These are phyloP conservation scores for Jaenimonas drosophilae DNA, from an alignment of 208 protist species.

Conservation along the genomic window DNA sequence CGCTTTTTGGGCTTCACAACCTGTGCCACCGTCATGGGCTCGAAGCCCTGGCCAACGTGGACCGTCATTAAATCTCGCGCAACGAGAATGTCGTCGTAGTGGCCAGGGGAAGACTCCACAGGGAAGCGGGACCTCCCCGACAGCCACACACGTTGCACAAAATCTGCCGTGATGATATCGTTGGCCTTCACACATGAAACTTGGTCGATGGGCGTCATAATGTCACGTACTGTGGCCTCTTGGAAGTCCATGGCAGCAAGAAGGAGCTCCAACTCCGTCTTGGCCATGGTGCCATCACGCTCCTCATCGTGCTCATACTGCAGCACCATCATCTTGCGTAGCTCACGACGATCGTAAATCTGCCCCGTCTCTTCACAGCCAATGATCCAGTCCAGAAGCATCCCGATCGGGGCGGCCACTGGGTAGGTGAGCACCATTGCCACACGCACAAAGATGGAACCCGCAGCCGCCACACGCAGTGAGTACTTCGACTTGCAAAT, in stretches of 20 bases:
- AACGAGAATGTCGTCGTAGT: constrained; percentile 55
- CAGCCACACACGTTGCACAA: constrained; percentile 70
- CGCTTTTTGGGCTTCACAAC: constrained; percentile 59
- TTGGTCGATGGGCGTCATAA: constrained; percentile 74
- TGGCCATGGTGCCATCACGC: constrained; percentile 26
- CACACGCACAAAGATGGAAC: constrained; percentile 59
- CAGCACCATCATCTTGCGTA: constrained; percentile 79
- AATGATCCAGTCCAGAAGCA: constrained; percentile 67
- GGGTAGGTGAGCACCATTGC: constrained; percentile 77
- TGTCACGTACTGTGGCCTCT: constrained; percentile 61
- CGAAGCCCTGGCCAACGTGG: not conserved
- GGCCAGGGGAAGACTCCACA: constrained; percentile 27
- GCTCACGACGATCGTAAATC: constrained; percentile 82
- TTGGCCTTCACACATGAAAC: constrained; percentile 37
- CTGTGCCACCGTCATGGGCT: constrained; percentile 49
- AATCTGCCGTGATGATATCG: constrained; percentile 59
- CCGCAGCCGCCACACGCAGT: constrained; percentile 63
- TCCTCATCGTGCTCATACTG: constrained; percentile 62
- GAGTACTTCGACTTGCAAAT: constrained; percentile 87
- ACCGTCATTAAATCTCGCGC: constrained; percentile 73
- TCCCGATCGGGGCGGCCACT: constrained; percentile 58
- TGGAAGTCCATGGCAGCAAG: constrained; percentile 87
- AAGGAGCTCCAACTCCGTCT: constrained; percentile 73
- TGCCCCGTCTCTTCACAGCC: constrained; percentile 58
- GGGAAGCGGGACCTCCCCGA: constrained; percentile 78